phyloP scores from a whole-genome alignment of 306 rosid genomes.

The Rubus idaeus region DNA sequence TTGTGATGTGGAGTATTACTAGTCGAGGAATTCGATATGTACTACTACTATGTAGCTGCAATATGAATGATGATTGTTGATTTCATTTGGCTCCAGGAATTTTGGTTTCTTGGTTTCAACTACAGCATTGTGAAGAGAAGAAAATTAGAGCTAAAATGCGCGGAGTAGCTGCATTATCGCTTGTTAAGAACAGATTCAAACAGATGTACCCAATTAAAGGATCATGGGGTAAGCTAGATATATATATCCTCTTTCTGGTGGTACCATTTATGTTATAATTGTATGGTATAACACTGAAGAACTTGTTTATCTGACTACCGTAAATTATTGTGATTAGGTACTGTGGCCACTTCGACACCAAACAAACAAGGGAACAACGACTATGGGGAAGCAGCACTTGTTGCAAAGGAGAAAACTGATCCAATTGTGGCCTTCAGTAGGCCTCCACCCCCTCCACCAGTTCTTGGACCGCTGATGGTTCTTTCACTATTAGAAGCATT shows the following conservation, averaged over 20 bases:
- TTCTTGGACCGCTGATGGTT: slow-evolving; percentile 56
- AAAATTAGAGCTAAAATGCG: slow-evolving; percentile 32
- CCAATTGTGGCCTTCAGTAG: slow-evolving; percentile 53
- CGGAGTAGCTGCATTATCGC: slow-evolving; percentile 26
- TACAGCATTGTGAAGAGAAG: neutral
- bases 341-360: slow-evolving; percentile 34
- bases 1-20: neutral
- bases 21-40: neutral
- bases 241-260: slow-evolving; percentile 11
- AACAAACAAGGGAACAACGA: slow-evolving; percentile 43
- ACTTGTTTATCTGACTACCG: neutral
- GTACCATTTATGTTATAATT: neutral
- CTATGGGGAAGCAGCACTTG: slow-evolving; percentile 31
- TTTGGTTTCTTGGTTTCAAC: neutral
- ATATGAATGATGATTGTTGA: neutral
- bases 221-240: slow-evolving; percentile 41
- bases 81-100: neutral
- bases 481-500: slow-evolving; percentile 50
- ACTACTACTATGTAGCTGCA: neutral
- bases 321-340: slow-evolving; percentile 37
- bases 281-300: neutral
- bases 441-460: slow-evolving; percentile 75
- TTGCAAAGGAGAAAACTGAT: slow-evolving; percentile 44
- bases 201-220: slow-evolving; percentile 37
- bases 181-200: slow-evolving; percentile 40